These are phyloP conservation scores for Phytophthora sp. DNA, from an alignment of 352 stramenopile species.

Conservation along the genomic window DNA sequence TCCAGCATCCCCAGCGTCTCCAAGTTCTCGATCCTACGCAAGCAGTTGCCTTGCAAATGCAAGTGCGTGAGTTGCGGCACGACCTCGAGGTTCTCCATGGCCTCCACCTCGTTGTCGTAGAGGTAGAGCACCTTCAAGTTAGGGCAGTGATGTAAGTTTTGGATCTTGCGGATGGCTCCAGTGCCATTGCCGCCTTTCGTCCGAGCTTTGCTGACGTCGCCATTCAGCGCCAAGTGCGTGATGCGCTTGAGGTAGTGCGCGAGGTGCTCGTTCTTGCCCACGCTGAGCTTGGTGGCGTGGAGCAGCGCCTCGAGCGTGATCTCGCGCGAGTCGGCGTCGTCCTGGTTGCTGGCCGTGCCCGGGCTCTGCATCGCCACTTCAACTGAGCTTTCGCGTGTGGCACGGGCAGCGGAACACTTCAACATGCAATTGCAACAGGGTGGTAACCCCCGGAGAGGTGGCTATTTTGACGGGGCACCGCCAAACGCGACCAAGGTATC, in stretches of 20 bases:
- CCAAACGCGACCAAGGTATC: too few relatives aligned
- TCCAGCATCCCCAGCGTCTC: slow-evolving; percentile 49
- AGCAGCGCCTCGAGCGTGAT: slow-evolving; percentile 71
- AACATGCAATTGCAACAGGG: slow-evolving; percentile 11
- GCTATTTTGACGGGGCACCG: too few relatives aligned
- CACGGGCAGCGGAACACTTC: slow-evolving; percentile 16
- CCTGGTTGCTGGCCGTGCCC: slow-evolving; percentile 13
- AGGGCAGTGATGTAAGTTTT: slow-evolving; percentile 68
- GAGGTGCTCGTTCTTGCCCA: slow-evolving; percentile 68
- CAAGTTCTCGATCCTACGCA: slow-evolving; percentile 60
- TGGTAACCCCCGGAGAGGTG: neutral
- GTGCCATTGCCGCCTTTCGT: slow-evolving; percentile 1
- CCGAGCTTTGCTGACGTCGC: slow-evolving; percentile 41
- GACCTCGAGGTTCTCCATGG: slow-evolving; percentile 60
- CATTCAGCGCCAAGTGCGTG: slow-evolving; percentile 73
- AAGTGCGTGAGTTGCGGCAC: slow-evolving; percentile 68
- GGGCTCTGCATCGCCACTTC: slow-evolving; percentile 24
- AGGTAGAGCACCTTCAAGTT: slow-evolving; percentile 79
- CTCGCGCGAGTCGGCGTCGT: slow-evolving; percentile 27
- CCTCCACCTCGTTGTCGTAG: slow-evolving; percentile 75
- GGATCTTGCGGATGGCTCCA: slow-evolving; percentile 45
- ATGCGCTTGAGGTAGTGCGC: slow-evolving; percentile 78
- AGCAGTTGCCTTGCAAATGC: slow-evolving; percentile 75
- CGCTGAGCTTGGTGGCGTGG: slow-evolving; percentile 65
- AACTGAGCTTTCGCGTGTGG: slow-evolving; percentile 13